A percentile compares a stretch with the other conserved stretches of the same genome.
phyloP scores from a whole-genome alignment of 2,329 filamentous ascomycete species.

The Ascochyta rabiei region DNA sequence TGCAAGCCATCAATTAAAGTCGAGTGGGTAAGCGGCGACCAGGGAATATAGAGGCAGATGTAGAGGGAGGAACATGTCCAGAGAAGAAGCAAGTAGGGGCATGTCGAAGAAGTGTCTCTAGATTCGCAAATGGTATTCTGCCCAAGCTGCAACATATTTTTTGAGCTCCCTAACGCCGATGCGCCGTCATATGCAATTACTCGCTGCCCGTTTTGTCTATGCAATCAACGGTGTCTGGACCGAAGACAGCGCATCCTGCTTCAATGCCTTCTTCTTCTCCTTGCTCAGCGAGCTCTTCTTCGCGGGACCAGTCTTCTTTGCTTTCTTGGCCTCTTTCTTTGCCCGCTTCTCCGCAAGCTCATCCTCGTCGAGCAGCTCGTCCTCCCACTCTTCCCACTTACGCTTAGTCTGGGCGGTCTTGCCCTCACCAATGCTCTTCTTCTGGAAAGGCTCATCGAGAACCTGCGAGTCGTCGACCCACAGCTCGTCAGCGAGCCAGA shows the following conservation, averaged over 20 bases:
- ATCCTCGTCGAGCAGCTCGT: slow-evolving; percentile 46
- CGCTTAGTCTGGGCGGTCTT: slow-evolving; percentile 44
- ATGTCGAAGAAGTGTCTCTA: slow-evolving; percentile 4
- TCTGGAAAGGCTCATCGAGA: slow-evolving; percentile 57
- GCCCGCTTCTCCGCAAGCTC: slow-evolving; percentile 42
- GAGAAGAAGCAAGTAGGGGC: not conserved
- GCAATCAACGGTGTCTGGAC: slow-evolving; percentile 47
- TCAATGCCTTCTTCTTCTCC: slow-evolving; percentile 57
- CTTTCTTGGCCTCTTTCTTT: slow-evolving; percentile 59
- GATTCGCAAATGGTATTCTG: slow-evolving; percentile 26
- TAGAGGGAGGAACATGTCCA: not conserved
- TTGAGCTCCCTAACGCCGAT: slow-evolving; percentile 30
- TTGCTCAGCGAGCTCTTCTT: slow-evolving; percentile 48
- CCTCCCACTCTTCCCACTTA: slow-evolving; percentile 48
- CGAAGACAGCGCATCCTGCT: slow-evolving; percentile 54
- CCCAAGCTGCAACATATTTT: slow-evolving; percentile 23
- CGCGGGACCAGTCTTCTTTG: slow-evolving; percentile 41
- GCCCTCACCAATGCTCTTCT: slow-evolving; percentile 33
- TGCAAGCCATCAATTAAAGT: not conserved
- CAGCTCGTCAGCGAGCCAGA: slow-evolving; percentile 91
- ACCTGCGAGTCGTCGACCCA: slow-evolving; percentile 83
- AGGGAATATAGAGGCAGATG: not conserved
- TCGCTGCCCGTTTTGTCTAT: slow-evolving; percentile 9
- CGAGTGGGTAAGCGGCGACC: not conserved
- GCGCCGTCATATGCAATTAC: slow-evolving; percentile 25